Base-by-base conservation (phyloP, 139 green algal species). In the Chlamydomonas urium region DNA sequence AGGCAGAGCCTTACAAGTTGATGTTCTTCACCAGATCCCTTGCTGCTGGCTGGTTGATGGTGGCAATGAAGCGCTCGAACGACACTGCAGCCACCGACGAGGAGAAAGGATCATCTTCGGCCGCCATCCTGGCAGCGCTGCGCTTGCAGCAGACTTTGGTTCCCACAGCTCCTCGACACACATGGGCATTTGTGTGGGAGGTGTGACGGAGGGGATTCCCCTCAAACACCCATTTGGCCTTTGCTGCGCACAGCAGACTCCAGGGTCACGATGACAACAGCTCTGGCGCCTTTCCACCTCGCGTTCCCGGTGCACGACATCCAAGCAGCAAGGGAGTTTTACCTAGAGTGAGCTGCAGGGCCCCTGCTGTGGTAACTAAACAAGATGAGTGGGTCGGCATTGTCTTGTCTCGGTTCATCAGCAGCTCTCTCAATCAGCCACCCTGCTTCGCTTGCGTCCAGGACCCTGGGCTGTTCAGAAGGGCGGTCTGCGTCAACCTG, bases 11-110 rank as follows among this genome's bases (percentile, higher is more conserved):
- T 57, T 57, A 91, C 89, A 70, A 81, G 59, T 97, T 97, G 65
- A 98, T 97, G 69, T 45, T 83, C 0, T 85, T 75, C 2, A 98
- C 94, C 0, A 99, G 84, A 66, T 98, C 91, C 37, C 77, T 77
- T 0, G 83, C 81, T 14, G 69, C 34, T 21, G 82, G 69, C 63
- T 81, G 74, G 31, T 85, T 87, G 73, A 91, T 88, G 0, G 80
- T 79, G 33, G 78, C 75, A 38, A 89, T 80, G 60, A 86, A 89
- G 19, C 38, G 34, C 36, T 78, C 65, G 48, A 89, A 84, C 19
- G 37, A 66, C 56, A 81, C 29, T 5, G 35, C 35, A 6, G 23
- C 8, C 24, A 34, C 57, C 5, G 63, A 71, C 23, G 6, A 4
- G 10, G 63, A 8, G 36, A 71, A 71, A 4, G 57, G 21, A 6